A percentile compares a stretch with the other conserved stretches of the same genome.
Evolutionary conservation across 1,284 basidiomycete species (phyloP).

Genomic region (Leccinum insolens): DNA sequence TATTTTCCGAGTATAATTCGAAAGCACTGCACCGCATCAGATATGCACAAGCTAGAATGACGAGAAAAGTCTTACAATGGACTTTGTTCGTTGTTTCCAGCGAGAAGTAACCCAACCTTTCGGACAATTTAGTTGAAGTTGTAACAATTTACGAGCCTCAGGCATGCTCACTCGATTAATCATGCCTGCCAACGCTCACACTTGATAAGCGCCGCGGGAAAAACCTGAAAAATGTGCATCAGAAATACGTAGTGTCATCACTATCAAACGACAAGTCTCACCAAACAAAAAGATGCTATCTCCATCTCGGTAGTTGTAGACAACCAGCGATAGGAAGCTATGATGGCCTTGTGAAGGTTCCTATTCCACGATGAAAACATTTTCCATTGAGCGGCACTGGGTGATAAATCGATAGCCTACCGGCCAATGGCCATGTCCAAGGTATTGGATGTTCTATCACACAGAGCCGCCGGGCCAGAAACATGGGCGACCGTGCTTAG

Average conservation of each 20-base stretch:
- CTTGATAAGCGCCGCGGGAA: conserved; percentile 45
- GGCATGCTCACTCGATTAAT: conserved; percentile 30
- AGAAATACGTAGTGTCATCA: background rate
- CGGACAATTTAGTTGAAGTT: background rate
- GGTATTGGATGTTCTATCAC: conserved; percentile 18
- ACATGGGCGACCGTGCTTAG: conserved; percentile 36
- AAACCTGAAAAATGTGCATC: conserved; percentile 30
- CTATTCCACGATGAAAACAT: conserved; percentile 16
- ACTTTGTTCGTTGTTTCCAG: conserved; percentile 41
- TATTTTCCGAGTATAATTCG: conserved; percentile 29
- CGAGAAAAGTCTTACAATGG: conserved; percentile 32
- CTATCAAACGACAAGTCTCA: conserved; percentile 6
- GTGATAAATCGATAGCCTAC: conserved; percentile 18
- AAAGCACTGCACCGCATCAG: conserved; percentile 28
- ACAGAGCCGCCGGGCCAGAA: conserved; percentile 6
- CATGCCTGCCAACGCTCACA: conserved; percentile 40
- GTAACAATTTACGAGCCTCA: background rate
- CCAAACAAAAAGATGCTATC: conserved; percentile 41
- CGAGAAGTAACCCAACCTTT: conserved; percentile 40
- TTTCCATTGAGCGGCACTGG: background rate
- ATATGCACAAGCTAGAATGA: background rate
- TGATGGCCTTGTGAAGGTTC: conserved; percentile 36
- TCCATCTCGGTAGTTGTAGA: conserved; percentile 36
- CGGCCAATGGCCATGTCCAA: conserved; percentile 37
- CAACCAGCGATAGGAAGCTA: conserved; percentile 41